Evolutionary conservation across 768 basidiomycete species (phyloP).

Genomic region (Pleurotus cornucopiae): DNA sequence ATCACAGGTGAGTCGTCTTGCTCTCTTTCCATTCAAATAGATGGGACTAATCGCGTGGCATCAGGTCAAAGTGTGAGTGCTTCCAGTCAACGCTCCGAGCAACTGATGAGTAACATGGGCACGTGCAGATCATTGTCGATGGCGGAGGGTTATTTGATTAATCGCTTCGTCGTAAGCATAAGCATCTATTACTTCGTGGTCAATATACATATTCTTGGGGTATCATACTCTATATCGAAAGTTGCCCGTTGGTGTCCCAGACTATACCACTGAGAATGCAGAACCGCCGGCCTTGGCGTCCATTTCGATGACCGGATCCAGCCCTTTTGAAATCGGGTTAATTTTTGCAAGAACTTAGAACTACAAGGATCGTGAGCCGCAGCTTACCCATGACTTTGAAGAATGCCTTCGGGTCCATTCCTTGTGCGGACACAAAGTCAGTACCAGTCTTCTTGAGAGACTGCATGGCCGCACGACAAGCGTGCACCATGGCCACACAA

Average conservation of each 20-base stretch:
- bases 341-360: not conserved
- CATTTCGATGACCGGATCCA: conserved; percentile 8
- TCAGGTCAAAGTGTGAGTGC: conserved; percentile 6
- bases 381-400: conserved; percentile 45
- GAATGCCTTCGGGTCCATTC: conserved; percentile 49
- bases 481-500: conserved; percentile 42
- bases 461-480: conserved; percentile 41
- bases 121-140: not conserved
- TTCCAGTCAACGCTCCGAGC: not conserved
- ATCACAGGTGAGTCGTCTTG: not conserved
- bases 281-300: conserved; percentile 12
- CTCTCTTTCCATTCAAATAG: no score
- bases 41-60: not conserved
- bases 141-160: conserved; percentile 2
- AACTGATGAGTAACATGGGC: not conserved
- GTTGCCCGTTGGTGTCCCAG: no score
- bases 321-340: not conserved
- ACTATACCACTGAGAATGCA: conserved; percentile 10
- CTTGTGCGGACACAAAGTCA: conserved; percentile 30
- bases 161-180: not conserved
- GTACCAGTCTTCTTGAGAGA: conserved; percentile 47
- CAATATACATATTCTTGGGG: no score
- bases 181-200: not conserved
- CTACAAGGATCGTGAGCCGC: not conserved
- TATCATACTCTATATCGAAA: no score